These are phyloP conservation scores for Debaryomyces udenii DNA, from an alignment of 1,139 yeast genomes.

Conservation along the genomic window DNA sequence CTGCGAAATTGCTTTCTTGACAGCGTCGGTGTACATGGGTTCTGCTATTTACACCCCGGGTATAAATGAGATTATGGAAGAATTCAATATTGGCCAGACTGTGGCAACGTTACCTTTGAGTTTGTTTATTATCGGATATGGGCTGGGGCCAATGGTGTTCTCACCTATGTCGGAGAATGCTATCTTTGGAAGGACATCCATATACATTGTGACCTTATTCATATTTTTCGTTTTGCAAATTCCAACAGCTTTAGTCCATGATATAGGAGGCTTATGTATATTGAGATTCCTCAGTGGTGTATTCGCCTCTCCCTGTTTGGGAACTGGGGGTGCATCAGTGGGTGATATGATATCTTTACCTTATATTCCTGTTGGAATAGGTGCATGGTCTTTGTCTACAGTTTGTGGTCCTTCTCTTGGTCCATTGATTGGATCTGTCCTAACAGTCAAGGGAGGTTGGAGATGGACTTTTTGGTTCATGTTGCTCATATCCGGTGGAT, in stretches of 20 bases:
- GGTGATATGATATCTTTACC: slow-evolving; percentile 31
- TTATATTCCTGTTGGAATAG: slow-evolving; percentile 31
- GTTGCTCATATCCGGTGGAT: slow-evolving; percentile 36
- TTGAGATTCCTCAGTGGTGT: slow-evolving; percentile 38
- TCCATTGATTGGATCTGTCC: slow-evolving; percentile 35
- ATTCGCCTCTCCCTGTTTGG: slow-evolving; percentile 39
- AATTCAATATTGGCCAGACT: slow-evolving; percentile 46
- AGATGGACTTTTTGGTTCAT: slow-evolving; percentile 51
- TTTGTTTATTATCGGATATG: slow-evolving; percentile 54
- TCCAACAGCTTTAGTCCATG: slow-evolving; percentile 33
- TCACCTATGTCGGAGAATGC: slow-evolving; percentile 56
- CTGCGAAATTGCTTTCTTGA: slow-evolving; percentile 25
- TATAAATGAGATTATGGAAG: slow-evolving; percentile 36
- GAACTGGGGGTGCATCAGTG: slow-evolving; percentile 43
- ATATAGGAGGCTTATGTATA: slow-evolving; percentile 35
- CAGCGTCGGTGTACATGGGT: slow-evolving; percentile 30
- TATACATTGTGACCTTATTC: slow-evolving; percentile 33
- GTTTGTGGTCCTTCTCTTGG: slow-evolving; percentile 39
- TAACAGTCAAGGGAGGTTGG: slow-evolving; percentile 36
- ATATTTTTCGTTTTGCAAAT: slow-evolving; percentile 37
- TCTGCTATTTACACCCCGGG: slow-evolving; percentile 37
- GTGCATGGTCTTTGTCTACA: slow-evolving; percentile 35
- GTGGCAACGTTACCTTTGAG: slow-evolving; percentile 48
- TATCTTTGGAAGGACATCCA: slow-evolving; percentile 55
- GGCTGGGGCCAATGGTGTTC: slow-evolving; percentile 56